These are phyloP conservation scores for Lactifluus echinatus DNA, from an alignment of 768 basidiomycete genomes.

Conservation along the genomic window DNA sequence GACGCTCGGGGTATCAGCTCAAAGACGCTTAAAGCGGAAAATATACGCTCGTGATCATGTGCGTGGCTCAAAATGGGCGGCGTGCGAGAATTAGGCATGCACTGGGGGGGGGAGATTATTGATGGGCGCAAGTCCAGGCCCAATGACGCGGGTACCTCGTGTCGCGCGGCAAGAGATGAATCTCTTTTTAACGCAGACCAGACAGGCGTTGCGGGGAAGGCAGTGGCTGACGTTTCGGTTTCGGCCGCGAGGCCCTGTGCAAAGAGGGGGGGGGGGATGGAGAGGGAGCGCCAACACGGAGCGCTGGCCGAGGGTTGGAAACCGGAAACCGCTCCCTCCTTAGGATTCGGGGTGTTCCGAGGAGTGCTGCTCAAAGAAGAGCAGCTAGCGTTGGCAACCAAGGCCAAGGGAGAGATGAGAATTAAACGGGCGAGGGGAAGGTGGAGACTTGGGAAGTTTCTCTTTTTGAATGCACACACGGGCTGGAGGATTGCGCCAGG, in stretches of 20 bases:
- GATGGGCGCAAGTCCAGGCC: conserved; percentile 18
- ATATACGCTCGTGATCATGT: conserved; percentile 10
- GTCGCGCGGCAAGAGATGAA: neutral
- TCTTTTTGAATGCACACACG: neutral
- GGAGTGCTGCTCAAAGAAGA: neutral
- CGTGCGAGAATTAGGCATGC: conserved; percentile 9
- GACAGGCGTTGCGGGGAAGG: conserved; percentile 18
- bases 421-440: neutral
- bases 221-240: conserved; percentile 5
- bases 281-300: neutral
- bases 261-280: too few species aligned
- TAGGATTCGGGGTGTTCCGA: conserved; percentile 5
- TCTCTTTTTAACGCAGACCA: too few species aligned
- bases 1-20: conserved; percentile 4
- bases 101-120: neutral
- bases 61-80: conserved; percentile 4
- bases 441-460: neutral
- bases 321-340: neutral
- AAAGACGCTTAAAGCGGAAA: neutral
- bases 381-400: neutral
- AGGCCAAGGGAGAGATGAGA: neutral
- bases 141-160: conserved; percentile 9
- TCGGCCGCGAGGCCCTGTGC: too few species aligned
- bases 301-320: neutral
- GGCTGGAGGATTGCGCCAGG: neutral